Evolutionary conservation across 306 rosid species (phyloP).

Genomic region (Cicer chorassanicum): DNA sequence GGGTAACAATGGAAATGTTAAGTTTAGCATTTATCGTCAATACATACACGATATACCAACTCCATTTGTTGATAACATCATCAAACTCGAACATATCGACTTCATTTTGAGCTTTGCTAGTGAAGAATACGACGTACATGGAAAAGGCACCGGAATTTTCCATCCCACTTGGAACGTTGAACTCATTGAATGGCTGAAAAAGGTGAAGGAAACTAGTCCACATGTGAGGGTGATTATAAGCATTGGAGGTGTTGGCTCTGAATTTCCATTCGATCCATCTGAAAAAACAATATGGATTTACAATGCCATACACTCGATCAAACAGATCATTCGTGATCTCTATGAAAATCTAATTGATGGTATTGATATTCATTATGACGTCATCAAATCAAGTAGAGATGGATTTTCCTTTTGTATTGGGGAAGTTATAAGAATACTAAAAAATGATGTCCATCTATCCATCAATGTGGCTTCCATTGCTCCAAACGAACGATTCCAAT

Average conservation of each 20-base stretch:
- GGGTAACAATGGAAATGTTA: no score
- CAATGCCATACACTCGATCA: not conserved
- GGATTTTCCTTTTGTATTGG: not conserved
- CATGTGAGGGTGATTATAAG: not conserved
- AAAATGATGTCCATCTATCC: not conserved
- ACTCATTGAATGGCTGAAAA: not conserved
- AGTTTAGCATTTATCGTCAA: not conserved
- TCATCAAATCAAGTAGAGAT: not conserved
- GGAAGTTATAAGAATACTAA: not conserved
- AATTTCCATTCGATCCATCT: not conserved
- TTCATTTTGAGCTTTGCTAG: not conserved
- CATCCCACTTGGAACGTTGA: not conserved
- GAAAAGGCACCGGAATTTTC: not conserved
- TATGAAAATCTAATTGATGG: not conserved
- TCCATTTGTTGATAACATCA: no score
- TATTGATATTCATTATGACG: not conserved
- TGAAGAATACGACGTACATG: not conserved
- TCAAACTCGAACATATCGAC: not conserved
- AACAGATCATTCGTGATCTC: not conserved
- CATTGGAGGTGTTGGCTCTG: not conserved
- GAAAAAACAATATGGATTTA: no score
- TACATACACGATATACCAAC: not conserved
- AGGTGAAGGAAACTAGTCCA: not conserved
- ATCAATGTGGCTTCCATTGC: not conserved
- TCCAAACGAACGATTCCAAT: no score